Conservation (phyloP, 164 flowering plant genomes). For the Saururus chinensis region DNA sequence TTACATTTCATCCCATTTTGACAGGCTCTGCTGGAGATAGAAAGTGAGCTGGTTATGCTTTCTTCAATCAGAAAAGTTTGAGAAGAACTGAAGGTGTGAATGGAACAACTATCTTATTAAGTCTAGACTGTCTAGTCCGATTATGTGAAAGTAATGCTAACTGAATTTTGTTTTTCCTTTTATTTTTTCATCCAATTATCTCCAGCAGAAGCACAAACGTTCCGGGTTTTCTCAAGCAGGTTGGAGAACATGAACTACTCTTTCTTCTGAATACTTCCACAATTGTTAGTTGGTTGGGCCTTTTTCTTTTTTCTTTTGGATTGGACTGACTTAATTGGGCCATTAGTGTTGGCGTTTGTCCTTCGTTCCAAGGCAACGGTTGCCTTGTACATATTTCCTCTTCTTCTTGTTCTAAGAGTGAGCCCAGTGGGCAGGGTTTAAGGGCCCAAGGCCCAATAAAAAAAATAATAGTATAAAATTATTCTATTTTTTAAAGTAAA, state of each 20-base stretch:
- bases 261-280: not conserved
- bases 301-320: too few relatives aligned
- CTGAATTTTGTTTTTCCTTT: not conserved
- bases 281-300: not conserved
- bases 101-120: not conserved
- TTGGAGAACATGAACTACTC: not conserved
- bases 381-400: not conserved
- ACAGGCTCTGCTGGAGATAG: not conserved
- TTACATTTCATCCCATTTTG: not conserved
- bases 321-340: too few relatives aligned
- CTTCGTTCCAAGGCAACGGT: not conserved
- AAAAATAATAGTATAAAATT: too few relatives aligned
- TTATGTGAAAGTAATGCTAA: not conserved
- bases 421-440: too few relatives aligned
- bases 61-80: not conserved
- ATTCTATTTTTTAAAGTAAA: too few relatives aligned
- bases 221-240: constrained; percentile 6
- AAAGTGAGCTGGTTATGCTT: not conserved
- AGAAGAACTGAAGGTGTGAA: not conserved
- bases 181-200: not conserved
- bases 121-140: not conserved
- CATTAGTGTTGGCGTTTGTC: not conserved
- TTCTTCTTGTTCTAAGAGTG: constrained; percentile 9
- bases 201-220: constrained; percentile 1
- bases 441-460: too few relatives aligned